Conservation (phyloP, 441 rosid species). For the Gossypium laxum region DNA sequence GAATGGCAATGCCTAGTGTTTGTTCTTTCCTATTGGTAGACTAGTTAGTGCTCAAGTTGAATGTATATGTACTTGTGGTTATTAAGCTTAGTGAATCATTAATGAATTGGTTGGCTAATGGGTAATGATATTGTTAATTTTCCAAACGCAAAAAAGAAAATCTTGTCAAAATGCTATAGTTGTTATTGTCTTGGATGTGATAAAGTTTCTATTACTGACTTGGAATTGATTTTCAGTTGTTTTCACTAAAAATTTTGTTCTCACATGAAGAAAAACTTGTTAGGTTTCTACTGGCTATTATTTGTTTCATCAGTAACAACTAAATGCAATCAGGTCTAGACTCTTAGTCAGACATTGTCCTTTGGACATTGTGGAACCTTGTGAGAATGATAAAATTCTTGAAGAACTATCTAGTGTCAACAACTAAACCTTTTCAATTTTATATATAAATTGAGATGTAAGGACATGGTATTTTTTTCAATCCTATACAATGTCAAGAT, state of each 20-base stretch:
- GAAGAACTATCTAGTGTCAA: not conserved
- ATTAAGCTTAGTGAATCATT: not conserved
- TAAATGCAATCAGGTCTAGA: not conserved
- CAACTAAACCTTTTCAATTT: not conserved
- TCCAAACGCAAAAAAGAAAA: not conserved
- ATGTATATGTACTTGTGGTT: too few species aligned
- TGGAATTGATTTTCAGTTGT: not conserved
- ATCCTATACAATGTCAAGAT: not conserved
- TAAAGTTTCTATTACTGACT: not conserved
- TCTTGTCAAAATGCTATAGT: not conserved
- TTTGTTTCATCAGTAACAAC: not conserved
- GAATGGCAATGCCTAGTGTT: too few species aligned
- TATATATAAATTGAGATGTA: not conserved
- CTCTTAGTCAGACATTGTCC: not conserved
- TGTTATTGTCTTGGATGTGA: not conserved
- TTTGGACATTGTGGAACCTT: not conserved
- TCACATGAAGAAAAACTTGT: not conserved
- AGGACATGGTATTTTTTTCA: not conserved
- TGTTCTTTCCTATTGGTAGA: not conserved
- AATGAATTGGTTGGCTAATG: not conserved
- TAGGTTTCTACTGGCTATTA: not conserved
- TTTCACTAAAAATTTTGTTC: not conserved
- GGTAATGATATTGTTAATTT: not conserved
- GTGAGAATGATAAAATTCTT: not conserved
- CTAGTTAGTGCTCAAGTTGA: not conserved